A percentile compares a stretch with the other conserved stretches of the same genome.
phyloP scores from a whole-genome alignment of 2,329 filamentous ascomycete species.

The Leptographium galeiforme region DNA sequence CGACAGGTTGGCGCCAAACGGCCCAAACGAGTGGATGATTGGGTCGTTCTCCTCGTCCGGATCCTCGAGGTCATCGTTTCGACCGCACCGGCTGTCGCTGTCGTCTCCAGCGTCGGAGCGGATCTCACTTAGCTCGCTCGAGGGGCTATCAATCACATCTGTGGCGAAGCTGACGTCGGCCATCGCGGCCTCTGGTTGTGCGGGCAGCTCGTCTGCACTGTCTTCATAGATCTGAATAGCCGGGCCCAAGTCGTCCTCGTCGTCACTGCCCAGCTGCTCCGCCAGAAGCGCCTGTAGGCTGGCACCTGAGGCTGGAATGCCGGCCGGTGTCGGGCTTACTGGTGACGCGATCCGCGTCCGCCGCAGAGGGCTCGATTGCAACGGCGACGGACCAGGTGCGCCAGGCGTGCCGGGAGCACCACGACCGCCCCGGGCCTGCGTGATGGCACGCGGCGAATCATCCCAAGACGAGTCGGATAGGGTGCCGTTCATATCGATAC shows the following conservation, averaged over 20 bases:
- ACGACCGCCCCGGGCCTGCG: constrained; percentile 9
- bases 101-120: constrained; percentile 50
- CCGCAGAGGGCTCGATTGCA: constrained; percentile 50
- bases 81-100: constrained; percentile 44
- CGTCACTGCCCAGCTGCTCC: constrained; percentile 14
- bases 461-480: constrained; percentile 63
- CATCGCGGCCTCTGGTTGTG: constrained; percentile 13
- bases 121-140: constrained; percentile 41
- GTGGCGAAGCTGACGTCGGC: constrained; percentile 34
- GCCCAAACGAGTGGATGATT: constrained; percentile 81
- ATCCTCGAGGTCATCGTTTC: constrained; percentile 66
- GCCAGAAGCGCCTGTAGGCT: constrained; percentile 32
- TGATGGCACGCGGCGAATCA: constrained; percentile 34
- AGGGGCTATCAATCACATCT: constrained; percentile 38
- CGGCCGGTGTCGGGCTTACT: constrained; percentile 48
- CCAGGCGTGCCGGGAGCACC: constrained; percentile 12
- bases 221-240: constrained; percentile 64
- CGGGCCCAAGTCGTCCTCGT: constrained; percentile 19
- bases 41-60: constrained; percentile 92
- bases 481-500: constrained; percentile 30
- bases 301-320: constrained; percentile 24
- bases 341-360: constrained; percentile 55
- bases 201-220: constrained; percentile 39
- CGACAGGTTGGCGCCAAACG: constrained; percentile 77
- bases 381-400: constrained; percentile 14